Conservation (phyloP, 2,329 filamentous ascomycete species). For the Aspergillus amoenus region DNA sequence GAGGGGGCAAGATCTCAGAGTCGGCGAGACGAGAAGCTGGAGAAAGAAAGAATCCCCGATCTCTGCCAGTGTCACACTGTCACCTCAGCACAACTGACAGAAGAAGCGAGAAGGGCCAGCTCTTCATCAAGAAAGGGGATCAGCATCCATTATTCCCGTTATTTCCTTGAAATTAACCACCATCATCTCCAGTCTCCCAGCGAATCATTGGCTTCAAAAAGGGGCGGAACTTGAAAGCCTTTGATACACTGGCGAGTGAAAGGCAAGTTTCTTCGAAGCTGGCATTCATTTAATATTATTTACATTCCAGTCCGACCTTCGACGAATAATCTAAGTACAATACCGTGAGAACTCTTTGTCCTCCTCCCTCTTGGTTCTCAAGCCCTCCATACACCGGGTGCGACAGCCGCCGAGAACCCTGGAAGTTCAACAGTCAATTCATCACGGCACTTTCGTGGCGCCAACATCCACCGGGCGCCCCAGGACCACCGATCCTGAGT, state of each 20-base stretch:
- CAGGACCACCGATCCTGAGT: constrained; percentile 6
- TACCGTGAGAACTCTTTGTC: not conserved
- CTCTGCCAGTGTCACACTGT: not conserved
- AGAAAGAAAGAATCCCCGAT: not conserved
- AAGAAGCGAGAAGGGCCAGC: not conserved
- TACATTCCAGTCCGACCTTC: not conserved
- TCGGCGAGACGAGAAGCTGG: not conserved
- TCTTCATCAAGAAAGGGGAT: constrained; percentile 2
- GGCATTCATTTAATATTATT: not conserved
- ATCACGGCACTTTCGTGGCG: constrained; percentile 1
- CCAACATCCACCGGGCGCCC: constrained; percentile 3
- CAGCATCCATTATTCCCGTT: not conserved
- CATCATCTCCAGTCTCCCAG: not conserved
- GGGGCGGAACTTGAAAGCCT: not conserved
- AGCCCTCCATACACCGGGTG: not conserved
- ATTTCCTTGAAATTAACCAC: not conserved
- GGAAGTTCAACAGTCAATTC: not conserved
- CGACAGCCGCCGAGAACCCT: not conserved
- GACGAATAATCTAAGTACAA: not conserved
- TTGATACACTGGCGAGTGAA: not conserved
- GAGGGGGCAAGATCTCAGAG: constrained; percentile 3
- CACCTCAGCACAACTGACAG: not conserved
- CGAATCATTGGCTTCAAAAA: constrained; percentile 4
- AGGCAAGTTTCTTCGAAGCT: not conserved
- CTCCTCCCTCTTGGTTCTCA: not conserved